phyloP scores from a whole-genome alignment of 371 early-diverging fungal genomes.

The Mucor indicus region DNA sequence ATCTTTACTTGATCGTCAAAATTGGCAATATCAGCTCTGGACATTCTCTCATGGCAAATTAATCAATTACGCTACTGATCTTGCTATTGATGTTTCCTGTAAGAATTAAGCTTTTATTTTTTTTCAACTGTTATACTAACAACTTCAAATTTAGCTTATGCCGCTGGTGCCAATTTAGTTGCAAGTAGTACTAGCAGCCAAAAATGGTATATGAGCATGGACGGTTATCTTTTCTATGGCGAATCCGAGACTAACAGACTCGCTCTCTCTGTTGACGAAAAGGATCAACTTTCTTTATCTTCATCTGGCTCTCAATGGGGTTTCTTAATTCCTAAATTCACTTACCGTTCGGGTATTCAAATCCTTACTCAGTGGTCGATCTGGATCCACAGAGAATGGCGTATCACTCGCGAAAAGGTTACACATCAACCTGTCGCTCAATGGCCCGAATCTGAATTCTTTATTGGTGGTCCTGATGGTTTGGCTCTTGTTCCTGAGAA shows the following conservation, averaged over 20 bases:
- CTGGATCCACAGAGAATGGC: constrained; percentile 11
- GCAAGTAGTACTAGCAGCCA: constrained; percentile 10
- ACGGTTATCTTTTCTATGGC: constrained; percentile 23
- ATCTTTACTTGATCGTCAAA: constrained; percentile 19
- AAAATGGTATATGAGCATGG: constrained; percentile 22
- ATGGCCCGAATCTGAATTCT: constrained; percentile 38
- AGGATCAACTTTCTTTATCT: constrained; percentile 10
- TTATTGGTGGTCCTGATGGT: constrained; percentile 29
- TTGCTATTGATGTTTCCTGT: constrained; percentile 38
- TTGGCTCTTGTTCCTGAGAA: constrained; percentile 32
- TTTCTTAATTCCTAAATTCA: constrained; percentile 24
- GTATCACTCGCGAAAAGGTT: not conserved
- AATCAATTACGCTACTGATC: constrained; percentile 48
- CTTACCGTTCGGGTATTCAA: constrained; percentile 18
- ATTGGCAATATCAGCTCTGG: constrained; percentile 54
- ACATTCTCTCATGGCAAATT: constrained; percentile 45
- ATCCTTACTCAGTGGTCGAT: constrained; percentile 24
- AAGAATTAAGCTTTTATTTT: constrained; percentile 20
- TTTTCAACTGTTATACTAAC: not conserved
- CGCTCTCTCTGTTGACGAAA: constrained; percentile 19
- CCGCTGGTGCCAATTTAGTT: constrained; percentile 14
- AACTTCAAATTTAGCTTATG: constrained; percentile 5
- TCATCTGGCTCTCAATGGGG: constrained; percentile 23
- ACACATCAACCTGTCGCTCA: constrained; percentile 24
- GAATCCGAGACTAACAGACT: constrained; percentile 20